These are phyloP conservation scores for Lolium perenne DNA, from an alignment of 176 grass and related monocot species.

Conservation along the genomic window DNA sequence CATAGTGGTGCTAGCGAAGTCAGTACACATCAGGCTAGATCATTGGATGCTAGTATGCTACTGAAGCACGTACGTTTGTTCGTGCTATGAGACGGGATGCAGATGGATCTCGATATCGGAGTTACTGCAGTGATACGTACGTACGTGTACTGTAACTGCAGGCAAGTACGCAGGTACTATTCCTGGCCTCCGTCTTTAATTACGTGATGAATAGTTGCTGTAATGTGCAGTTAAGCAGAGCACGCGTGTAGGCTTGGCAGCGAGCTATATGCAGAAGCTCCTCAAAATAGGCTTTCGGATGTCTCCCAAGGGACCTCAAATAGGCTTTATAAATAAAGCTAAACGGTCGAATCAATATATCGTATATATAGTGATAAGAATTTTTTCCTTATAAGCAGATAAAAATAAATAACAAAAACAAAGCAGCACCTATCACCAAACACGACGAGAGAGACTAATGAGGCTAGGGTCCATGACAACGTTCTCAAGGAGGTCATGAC, in stretches of 20 bases:
- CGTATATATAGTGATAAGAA: no score
- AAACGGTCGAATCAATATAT: no score
- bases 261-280: no score
- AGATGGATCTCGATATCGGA: neutral
- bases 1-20: neutral
- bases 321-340: no score
- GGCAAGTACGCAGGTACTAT: neutral
- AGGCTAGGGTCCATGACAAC: no score
- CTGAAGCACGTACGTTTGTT: neutral
- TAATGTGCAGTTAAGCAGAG: neutral
- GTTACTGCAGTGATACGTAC: neutral
- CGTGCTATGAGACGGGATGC: neutral
- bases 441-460: no score
- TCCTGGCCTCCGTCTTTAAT: neutral
- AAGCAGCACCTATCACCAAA: no score
- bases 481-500: no score
- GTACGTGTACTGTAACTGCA: neutral
- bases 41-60: slow-evolving; percentile 26
- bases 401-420: no score
- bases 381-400: no score
- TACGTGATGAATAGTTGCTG: neutral
- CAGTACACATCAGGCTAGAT: neutral
- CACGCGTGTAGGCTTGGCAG: neutral
- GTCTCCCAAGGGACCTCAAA: no score
- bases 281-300: no score